Evolutionary conservation across 192 early-diverging fungal species (phyloP).

Genomic region (Jimgerdemannia lactiflua): DNA sequence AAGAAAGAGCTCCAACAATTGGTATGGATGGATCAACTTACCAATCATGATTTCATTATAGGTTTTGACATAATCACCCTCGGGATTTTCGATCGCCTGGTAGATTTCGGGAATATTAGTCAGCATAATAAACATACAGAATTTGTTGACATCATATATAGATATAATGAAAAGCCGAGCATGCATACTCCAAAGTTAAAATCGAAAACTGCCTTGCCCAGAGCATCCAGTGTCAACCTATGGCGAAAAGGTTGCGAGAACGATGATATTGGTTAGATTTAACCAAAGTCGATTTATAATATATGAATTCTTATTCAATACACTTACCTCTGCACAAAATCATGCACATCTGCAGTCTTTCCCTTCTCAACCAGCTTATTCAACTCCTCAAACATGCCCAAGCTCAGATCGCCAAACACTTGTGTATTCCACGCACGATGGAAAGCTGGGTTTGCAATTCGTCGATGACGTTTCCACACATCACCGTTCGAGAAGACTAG

Average conservation of each 20-base stretch:
- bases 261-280: too few species aligned
- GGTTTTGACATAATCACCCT: slow-evolving; percentile 15
- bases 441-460: slow-evolving; percentile 30
- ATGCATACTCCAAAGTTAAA: slow-evolving; percentile 14
- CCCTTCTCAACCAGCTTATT: slow-evolving; percentile 3
- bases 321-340: slow-evolving; percentile 11
- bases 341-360: slow-evolving; percentile 4
- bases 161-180: neutral
- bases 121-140: neutral
- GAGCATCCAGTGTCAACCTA: slow-evolving; percentile 20
- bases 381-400: slow-evolving; percentile 8
- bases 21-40: neutral
- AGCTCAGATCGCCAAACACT: slow-evolving; percentile 14
- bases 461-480: slow-evolving; percentile 24
- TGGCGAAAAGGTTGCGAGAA: too few species aligned
- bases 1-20: neutral
- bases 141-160: slow-evolving; percentile 5
- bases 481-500: slow-evolving; percentile 18
- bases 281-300: neutral
- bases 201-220: slow-evolving; percentile 20
- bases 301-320: neutral
- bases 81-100: slow-evolving; percentile 9
- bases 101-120: neutral
- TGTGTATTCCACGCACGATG: slow-evolving; percentile 26
- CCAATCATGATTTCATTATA: slow-evolving; percentile 9